A percentile compares a stretch with the other conserved stretches of the same genome.
These are phyloP conservation scores for Diaporthe humulicola DNA, from an alignment of 2,329 filamentous ascomycete genomes.

Conservation along the genomic window DNA sequence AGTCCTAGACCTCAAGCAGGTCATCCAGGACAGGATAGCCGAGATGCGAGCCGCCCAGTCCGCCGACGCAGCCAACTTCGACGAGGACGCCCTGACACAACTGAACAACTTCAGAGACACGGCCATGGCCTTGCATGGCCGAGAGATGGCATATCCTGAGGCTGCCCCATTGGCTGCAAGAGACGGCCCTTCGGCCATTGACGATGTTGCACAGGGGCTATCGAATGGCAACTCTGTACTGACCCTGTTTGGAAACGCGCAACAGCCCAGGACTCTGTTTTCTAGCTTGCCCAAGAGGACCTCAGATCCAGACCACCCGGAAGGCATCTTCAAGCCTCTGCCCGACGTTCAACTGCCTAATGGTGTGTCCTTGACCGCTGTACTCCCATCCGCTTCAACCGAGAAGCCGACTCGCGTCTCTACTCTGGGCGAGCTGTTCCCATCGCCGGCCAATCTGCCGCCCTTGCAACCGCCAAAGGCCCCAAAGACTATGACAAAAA, in stretches of 20 bases:
- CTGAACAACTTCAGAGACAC: constrained; percentile 72
- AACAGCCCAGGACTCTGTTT: constrained; percentile 83
- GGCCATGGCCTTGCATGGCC: constrained; percentile 72
- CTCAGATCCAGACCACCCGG: constrained; percentile 45
- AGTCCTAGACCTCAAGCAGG: constrained; percentile 65
- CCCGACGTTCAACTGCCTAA: constrained; percentile 78
- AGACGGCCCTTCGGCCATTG: constrained; percentile 46
- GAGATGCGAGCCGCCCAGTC: constrained; percentile 58
- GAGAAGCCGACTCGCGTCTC: constrained; percentile 66
- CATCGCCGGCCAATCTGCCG: constrained; percentile 74
- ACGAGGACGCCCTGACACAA: constrained; percentile 56
- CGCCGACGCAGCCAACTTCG: constrained; percentile 45
- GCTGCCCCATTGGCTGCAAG: constrained; percentile 52
- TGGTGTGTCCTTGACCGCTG: constrained; percentile 78
- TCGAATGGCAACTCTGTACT: constrained; percentile 72
- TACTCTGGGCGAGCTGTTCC: constrained; percentile 81
- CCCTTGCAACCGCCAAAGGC: constrained; percentile 79
- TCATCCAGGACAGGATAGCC: constrained; percentile 54
- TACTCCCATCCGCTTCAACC: constrained; percentile 62
- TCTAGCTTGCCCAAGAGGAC: constrained; percentile 80
- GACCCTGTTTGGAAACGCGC: constrained; percentile 82
- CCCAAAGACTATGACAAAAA: constrained; percentile 77
- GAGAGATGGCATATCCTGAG: constrained; percentile 68
- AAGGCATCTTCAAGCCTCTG: constrained; percentile 58
- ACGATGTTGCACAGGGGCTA: constrained; percentile 54